A percentile compares a stretch with the other conserved stretches of the same genome.
phyloP scores from a whole-genome alignment of 495 filamentous ascomycete species.

The Xylaria grammica region DNA sequence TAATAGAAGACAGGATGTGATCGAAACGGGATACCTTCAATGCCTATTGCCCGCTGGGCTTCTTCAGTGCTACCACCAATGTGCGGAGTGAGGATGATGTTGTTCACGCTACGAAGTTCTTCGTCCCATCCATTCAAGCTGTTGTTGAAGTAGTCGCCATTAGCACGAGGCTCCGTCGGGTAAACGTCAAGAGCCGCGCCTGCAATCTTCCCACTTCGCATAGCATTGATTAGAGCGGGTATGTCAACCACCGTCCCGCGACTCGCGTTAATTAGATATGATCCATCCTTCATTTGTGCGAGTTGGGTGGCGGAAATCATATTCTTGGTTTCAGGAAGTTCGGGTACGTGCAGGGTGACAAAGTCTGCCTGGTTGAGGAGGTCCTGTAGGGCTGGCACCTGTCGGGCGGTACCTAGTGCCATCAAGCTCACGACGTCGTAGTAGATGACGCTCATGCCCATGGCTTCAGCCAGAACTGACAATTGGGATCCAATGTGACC shows the following conservation, averaged over 20 bases:
- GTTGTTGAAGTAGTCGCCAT: slow-evolving; percentile 92
- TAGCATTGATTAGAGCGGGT: slow-evolving; percentile 85
- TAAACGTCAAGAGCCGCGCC: slow-evolving; percentile 97
- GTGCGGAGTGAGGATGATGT: slow-evolving; percentile 93
- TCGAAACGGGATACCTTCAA: slow-evolving; percentile 60
- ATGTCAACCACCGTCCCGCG: slow-evolving; percentile 95
- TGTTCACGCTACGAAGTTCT: slow-evolving; percentile 83
- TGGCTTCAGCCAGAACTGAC: slow-evolving; percentile 92
- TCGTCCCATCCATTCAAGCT: slow-evolving; percentile 85
- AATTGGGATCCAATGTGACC: slow-evolving; percentile 98
- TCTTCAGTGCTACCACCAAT: slow-evolving; percentile 98
- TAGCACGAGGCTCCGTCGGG: slow-evolving; percentile 89
- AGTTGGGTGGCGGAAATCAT: slow-evolving; percentile 82
- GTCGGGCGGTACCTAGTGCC: slow-evolving; percentile 84
- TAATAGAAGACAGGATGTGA: neutral
- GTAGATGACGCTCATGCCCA: slow-evolving; percentile 97
- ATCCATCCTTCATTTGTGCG: slow-evolving; percentile 86
- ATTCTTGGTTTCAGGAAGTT: slow-evolving; percentile 87
- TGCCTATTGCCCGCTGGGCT: slow-evolving; percentile 93
- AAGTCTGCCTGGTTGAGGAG: slow-evolving; percentile 87
- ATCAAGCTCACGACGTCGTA: slow-evolving; percentile 93
- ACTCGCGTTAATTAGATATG: slow-evolving; percentile 94
- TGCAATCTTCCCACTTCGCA: slow-evolving; percentile 85
- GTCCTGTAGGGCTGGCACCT: slow-evolving; percentile 76
- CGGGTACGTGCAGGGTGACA: slow-evolving; percentile 92